phyloP scores from a whole-genome alignment of 768 basidiomycete species.

The Tephrocybe sp. region DNA sequence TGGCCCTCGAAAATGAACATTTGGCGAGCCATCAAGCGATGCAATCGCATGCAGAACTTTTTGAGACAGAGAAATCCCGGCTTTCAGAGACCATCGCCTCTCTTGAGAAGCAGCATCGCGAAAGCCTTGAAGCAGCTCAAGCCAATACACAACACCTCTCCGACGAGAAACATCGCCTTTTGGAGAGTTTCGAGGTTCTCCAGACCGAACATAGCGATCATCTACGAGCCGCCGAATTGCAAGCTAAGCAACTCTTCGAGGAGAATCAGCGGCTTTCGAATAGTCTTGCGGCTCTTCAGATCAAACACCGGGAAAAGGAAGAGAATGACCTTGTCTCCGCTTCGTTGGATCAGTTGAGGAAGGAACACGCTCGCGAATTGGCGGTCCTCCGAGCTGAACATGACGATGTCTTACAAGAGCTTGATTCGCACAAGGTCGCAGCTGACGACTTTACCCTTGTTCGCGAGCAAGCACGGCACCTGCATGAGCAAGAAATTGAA shows the following conservation, averaged over 20 bases:
- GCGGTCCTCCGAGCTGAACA: conserved; percentile 47
- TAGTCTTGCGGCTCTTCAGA: conserved; percentile 3
- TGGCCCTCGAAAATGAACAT: conserved; percentile 4
- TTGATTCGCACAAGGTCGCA: conserved; percentile 58
- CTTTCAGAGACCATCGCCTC: not conserved
- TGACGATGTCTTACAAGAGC: conserved; percentile 52
- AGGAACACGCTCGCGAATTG: conserved; percentile 48
- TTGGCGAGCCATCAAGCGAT: not conserved
- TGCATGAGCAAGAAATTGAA: conserved; percentile 46
- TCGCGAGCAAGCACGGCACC: conserved; percentile 40
- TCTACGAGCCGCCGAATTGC: conserved; percentile 1
- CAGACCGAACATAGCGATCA: conserved; percentile 3
- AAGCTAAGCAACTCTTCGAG: not conserved
- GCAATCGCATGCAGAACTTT: conserved; percentile 3
- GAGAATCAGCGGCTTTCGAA: conserved; percentile 7
- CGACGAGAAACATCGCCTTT: conserved; percentile 2
- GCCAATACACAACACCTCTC: not conserved
- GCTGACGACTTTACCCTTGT: conserved; percentile 49
- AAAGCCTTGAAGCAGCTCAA: not conserved
- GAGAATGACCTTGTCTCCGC: conserved; percentile 47
- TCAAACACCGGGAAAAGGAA: conserved; percentile 21
- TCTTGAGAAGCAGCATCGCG: conserved; percentile 6
- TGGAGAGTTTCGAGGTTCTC: not conserved
- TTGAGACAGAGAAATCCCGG: conserved; percentile 5
- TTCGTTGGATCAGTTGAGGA: conserved; percentile 48